phyloP scores from a whole-genome alignment of 352 stramenopile genomes.

The Globisporangium okanoganense region DNA sequence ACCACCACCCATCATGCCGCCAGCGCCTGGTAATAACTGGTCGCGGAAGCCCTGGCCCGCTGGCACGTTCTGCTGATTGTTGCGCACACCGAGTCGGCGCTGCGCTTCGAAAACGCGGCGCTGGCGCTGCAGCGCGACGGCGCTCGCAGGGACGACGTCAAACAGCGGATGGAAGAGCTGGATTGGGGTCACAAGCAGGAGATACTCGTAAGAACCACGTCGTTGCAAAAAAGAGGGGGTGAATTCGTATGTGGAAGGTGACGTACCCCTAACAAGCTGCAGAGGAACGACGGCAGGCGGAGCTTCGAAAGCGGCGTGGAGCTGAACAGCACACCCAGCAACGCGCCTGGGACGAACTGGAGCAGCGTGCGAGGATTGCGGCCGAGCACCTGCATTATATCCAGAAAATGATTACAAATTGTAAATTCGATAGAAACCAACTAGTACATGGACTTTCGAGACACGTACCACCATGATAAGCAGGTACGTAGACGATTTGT shows the following conservation, averaged over 20 bases:
- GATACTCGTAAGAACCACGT: not conserved
- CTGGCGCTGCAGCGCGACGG: conserved; percentile 61
- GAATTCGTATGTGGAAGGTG: too few relatives aligned
- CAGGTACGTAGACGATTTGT: conserved; percentile 78
- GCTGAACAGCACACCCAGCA: conserved; percentile 66
- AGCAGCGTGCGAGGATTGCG: conserved; percentile 53
- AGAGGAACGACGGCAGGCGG: conserved; percentile 69
- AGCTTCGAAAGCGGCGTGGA: conserved; percentile 66
- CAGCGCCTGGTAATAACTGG: conserved; percentile 68
- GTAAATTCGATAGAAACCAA: not conserved
- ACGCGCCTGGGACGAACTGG: conserved; percentile 53
- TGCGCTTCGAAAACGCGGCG: conserved; percentile 69
- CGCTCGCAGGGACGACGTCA: conserved; percentile 70
- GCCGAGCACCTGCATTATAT: conserved; percentile 42
- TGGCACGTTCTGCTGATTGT: conserved; percentile 23
- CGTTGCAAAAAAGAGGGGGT: not conserved
- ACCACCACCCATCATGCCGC: conserved; percentile 33
- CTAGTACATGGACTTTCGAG: not conserved
- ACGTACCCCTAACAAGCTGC: conserved; percentile 53
- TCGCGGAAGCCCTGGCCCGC: conserved; percentile 73
- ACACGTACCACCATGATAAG: conserved; percentile 64
- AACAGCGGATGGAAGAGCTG: conserved; percentile 72
- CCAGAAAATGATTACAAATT: not conserved
- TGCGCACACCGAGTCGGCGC: conserved; percentile 55
- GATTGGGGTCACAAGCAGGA: too few relatives aligned